Evolutionary conservation across 306 rosid species (phyloP).

Genomic region (Quillaja saponaria): DNA sequence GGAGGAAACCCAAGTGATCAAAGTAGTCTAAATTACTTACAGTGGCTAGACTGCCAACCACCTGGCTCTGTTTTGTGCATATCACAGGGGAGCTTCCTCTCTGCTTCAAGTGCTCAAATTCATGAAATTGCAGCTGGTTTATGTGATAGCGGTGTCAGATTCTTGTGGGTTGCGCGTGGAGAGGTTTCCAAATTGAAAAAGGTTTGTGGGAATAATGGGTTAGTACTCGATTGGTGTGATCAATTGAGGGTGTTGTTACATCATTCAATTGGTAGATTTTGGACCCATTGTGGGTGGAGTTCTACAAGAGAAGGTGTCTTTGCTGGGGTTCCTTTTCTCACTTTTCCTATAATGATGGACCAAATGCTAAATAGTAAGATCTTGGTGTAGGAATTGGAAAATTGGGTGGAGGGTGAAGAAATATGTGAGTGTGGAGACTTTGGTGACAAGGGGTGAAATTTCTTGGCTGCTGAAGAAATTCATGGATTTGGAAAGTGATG

Average conservation of each 20-base stretch:
- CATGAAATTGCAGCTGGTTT: conserved; percentile 50
- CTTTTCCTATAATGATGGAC: conserved; percentile 52
- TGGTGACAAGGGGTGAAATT: conserved; percentile 44
- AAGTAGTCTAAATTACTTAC: conserved; percentile 18
- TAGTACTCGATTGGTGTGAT: conserved; percentile 58
- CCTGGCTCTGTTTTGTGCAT: conserved; percentile 47
- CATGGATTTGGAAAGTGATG: conserved; percentile 41
- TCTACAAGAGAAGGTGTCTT: conserved; percentile 51
- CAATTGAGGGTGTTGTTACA: conserved; percentile 59
- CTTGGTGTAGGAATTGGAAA: conserved; percentile 58
- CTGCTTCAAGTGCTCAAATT: conserved; percentile 48
- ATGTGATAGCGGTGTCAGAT: conserved; percentile 33
- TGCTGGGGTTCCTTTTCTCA: conserved; percentile 56
- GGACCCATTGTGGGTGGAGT: conserved; percentile 69
- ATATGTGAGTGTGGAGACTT: conserved; percentile 22
- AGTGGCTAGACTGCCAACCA: conserved; percentile 54
- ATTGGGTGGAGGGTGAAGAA: conserved; percentile 55
- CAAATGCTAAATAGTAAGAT: conserved; percentile 40
- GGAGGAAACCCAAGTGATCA: background rate
- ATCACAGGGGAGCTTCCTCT: conserved; percentile 51
- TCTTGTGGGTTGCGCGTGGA: conserved; percentile 49
- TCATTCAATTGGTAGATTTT: conserved; percentile 51
- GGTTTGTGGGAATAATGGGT: conserved; percentile 39
- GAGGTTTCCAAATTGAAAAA: conserved; percentile 31
- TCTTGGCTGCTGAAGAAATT: conserved; percentile 36